Evolutionary conservation across 495 filamentous ascomycete genomes (phyloP), one percentile per base, ranked within the genome.

Genomic region (Penicillium cosmopolitanum): DNA sequence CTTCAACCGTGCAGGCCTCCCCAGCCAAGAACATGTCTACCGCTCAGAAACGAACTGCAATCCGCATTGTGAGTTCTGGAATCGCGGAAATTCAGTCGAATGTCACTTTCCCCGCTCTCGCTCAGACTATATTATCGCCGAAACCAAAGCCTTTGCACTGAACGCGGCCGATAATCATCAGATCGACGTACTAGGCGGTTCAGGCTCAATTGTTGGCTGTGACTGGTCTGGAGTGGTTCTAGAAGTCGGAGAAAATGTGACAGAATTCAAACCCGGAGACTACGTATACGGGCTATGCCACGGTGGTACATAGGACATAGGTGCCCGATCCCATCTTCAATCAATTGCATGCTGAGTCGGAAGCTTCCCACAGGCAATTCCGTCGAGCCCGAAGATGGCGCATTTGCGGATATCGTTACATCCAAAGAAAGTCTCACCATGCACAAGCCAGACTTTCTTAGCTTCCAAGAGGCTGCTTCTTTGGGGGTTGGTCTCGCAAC

Each of bases 371-470:
- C 1, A 36, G 63, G 58, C 10, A 80, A 84, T 60, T 62, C 70
- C 11, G 65, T 60, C 9, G 63, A 83, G 21, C 70, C 72, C 16
- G 70, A 77, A 28, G 71, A 76, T 51, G 83, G 83, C 10, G 73
- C 73, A 11, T 86, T 85, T 60, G 82, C 77, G 21, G 70, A 81
- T 25, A 81, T 78, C 54, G 62, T 73, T 13, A 66, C 73, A 13
- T 74, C 73, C 0, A 78, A 77, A 52, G 77, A 68, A 1, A 78
- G 84, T 58, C 60, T 76, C n/a, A 68, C 81, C 50, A 66, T 80
- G 1, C 73, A 77, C 19, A 69, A 82, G 13, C 83, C 85, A 6
- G 78, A 81, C 1, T 13, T 12, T n/a, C 19, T 50, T 2, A 50
- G 46, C 19, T 56, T 28, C 16, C n/a, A 50, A 31, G 54, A 31